Evolutionary conservation across 148 eudicot genomes (phyloP).

Genomic region (Vaccinium myrtillus): DNA sequence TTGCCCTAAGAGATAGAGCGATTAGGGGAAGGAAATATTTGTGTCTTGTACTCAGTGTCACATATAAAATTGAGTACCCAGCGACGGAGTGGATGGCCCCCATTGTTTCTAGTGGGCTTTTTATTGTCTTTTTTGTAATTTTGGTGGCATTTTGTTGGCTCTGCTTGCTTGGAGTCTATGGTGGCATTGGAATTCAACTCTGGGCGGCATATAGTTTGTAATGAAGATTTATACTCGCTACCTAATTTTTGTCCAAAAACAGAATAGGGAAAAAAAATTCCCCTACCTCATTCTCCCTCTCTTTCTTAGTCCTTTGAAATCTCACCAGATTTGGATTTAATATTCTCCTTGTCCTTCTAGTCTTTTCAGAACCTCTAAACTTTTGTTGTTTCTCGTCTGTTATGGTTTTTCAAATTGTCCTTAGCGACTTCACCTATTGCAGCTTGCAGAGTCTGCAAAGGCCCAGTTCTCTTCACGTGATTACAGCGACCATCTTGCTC

Average conservation of each 20-base stretch:
- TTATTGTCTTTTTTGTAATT: neutral
- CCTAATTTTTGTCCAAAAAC: neutral
- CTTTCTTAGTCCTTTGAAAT: neutral
- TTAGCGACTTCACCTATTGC: conserved; percentile 23
- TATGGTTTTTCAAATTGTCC: conserved; percentile 5
- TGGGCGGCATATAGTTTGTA: neutral
- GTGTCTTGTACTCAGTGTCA: neutral
- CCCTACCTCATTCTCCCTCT: neutral
- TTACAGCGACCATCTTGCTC: conserved; percentile 94
- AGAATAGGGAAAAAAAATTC: neutral
- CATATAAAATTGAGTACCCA: neutral
- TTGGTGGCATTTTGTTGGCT: conserved; percentile 8
- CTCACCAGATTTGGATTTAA: neutral
- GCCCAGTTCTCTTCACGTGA: conserved; percentile 85
- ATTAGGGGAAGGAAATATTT: neutral
- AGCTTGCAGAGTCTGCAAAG: conserved; percentile 96
- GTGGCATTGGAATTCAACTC: neutral
- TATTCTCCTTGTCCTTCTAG: neutral
- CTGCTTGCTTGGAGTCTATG: neutral
- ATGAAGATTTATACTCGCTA: neutral
- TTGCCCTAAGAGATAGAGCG: neutral
- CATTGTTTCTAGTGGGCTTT: neutral
- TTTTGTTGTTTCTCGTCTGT: neutral
- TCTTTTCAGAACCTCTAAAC: neutral
- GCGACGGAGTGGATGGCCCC: neutral